A percentile compares a stretch with the other conserved stretches of the same genome.
Evolutionary conservation across 1,284 basidiomycete species (phyloP).

Genomic region (Fomitopsis betulina): DNA sequence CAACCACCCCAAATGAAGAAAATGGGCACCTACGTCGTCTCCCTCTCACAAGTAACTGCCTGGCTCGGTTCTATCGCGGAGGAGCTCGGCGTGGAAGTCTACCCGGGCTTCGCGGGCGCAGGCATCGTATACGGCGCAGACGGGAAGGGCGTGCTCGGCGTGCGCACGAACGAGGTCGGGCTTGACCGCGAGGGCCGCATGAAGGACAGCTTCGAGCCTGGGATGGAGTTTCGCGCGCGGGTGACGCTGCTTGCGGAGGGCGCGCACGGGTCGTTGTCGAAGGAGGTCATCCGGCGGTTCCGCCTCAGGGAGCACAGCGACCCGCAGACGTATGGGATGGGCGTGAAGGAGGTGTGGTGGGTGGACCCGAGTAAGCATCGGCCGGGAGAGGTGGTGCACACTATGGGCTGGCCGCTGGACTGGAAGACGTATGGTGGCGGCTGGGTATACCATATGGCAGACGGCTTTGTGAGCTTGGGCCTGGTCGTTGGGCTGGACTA

Average conservation of each 20-base stretch:
- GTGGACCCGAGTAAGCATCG: conserved; percentile 75
- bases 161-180: conserved; percentile 94
- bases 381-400: conserved; percentile 89
- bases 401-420: conserved; percentile 91
- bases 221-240: conserved; percentile 95
- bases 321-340: conserved; percentile 95
- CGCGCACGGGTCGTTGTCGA: conserved; percentile 89
- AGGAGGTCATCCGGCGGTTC: conserved; percentile 79
- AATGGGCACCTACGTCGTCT: conserved; percentile 91
- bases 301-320: conserved; percentile 75
- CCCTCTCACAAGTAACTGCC: conserved; percentile 82
- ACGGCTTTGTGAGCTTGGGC: conserved; percentile 87
- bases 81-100: conserved; percentile 92
- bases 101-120: conserved; percentile 94
- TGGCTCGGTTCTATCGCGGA: conserved; percentile 93
- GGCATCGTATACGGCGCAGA: conserved; percentile 72
- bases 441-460: conserved; percentile 96
- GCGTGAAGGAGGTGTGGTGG: conserved; percentile 97
- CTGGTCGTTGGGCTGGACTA: conserved; percentile 95
- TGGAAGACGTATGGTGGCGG: conserved; percentile 89
- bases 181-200: conserved; percentile 75
- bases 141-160: conserved; percentile 71
- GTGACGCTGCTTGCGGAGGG: conserved; percentile 96
- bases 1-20: conserved; percentile 98
- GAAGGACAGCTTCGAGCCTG: conserved; percentile 92